A percentile compares a stretch with the other conserved stretches of the same genome.
Evolutionary conservation across 2,329 filamentous ascomycete genomes (phyloP).

Genomic region (Podosphaera fusca): DNA sequence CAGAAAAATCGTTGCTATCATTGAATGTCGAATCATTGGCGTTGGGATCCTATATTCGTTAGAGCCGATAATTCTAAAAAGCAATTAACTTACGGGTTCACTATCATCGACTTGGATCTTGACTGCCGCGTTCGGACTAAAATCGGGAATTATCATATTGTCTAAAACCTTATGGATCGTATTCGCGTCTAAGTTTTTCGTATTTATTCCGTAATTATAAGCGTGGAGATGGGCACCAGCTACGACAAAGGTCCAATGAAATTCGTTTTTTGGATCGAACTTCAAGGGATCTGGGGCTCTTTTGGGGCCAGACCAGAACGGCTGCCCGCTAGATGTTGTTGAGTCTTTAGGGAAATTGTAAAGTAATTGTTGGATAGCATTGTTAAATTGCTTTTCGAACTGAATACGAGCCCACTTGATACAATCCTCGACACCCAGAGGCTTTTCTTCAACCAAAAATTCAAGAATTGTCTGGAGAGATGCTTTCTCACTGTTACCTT

Average conservation of each 20-base stretch:
- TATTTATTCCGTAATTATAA: slow-evolving; percentile 93
- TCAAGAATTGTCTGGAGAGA: slow-evolving; percentile 78
- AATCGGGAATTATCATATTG: slow-evolving; percentile 88
- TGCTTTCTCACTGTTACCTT: slow-evolving; percentile 84
- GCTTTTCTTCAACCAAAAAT: slow-evolving; percentile 78
- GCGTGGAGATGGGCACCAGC: slow-evolving; percentile 81
- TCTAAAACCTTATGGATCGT: slow-evolving; percentile 64
- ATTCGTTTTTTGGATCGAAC: slow-evolving; percentile 65
- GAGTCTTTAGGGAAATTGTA: slow-evolving; percentile 97
- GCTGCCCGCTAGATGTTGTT: slow-evolving; percentile 63
- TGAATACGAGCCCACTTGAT: slow-evolving; percentile 84
- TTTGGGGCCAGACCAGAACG: slow-evolving; percentile 97
- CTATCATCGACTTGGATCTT: slow-evolving; percentile 95
- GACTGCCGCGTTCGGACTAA: slow-evolving; percentile 68
- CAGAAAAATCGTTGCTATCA: slow-evolving; percentile 53
- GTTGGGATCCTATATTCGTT: slow-evolving; percentile 43
- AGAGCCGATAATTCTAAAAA: slow-evolving; percentile 5
- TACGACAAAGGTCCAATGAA: slow-evolving; percentile 72
- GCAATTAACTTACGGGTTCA: slow-evolving; percentile 39
- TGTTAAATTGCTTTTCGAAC: slow-evolving; percentile 93
- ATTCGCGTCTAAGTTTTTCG: slow-evolving; percentile 44
- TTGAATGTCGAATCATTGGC: slow-evolving; percentile 33
- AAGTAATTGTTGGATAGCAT: slow-evolving; percentile 81
- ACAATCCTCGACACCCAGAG: slow-evolving; percentile 82
- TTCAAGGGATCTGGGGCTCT: slow-evolving; percentile 78